Conservation (phyloP, 305 asterid genomes). For the Fraxinus greggii region DNA sequence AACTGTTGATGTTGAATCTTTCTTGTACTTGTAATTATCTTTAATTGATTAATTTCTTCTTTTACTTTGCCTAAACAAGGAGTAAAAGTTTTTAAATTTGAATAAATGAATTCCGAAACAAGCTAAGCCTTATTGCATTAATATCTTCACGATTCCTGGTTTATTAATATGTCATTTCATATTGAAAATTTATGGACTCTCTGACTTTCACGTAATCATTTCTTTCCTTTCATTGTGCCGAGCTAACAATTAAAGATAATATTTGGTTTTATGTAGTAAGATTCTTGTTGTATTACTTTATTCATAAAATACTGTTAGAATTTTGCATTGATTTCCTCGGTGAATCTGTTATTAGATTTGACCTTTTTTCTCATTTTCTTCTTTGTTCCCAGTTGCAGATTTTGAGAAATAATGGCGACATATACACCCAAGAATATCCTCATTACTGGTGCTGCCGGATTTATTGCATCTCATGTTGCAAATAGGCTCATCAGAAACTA, state of each 20-base stretch:
- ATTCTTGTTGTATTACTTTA: neutral
- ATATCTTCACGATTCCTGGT: neutral
- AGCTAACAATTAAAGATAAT: neutral
- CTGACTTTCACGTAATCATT: neutral
- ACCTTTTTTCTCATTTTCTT: neutral
- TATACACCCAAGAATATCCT: slow-evolving; percentile 77
- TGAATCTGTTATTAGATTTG: slow-evolving; percentile 19
- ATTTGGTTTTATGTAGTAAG: neutral
- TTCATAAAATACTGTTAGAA: slow-evolving; percentile 2
- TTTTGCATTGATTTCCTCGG: neutral
- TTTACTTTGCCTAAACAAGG: neutral
- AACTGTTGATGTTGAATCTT: slow-evolving; percentile 15
- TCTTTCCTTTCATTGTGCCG: neutral
- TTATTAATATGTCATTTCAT: neutral
- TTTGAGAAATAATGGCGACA: slow-evolving; percentile 39
- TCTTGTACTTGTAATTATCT: slow-evolving; percentile 1
- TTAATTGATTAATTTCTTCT: slow-evolving; percentile 7
- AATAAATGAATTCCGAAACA: neutral
- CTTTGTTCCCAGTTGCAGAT: slow-evolving; percentile 26
- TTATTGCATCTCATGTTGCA: slow-evolving; percentile 87
- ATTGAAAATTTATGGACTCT: neutral
- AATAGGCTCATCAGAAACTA: slow-evolving; percentile 69
- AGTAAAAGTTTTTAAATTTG: neutral
- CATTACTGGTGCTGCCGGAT: slow-evolving; percentile 94
- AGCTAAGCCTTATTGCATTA: neutral